Conservation (phyloP, 345 rosid genomes). For the Carallia brachiata region DNA sequence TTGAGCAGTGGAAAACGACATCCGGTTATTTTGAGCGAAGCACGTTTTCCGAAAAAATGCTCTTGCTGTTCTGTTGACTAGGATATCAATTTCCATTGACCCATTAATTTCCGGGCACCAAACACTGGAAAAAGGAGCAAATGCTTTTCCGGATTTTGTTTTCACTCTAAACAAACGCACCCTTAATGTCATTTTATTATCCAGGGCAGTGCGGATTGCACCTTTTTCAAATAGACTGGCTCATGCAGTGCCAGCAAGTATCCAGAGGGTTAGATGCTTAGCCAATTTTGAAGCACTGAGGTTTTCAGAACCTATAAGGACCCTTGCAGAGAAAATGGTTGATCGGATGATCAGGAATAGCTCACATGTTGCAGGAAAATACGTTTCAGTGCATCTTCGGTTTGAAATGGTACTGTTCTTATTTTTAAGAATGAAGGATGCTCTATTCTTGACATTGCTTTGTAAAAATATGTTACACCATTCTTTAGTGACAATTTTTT, state of each 20-base stretch:
- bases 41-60: no score
- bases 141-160: no score
- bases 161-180: no score
- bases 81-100: no score
- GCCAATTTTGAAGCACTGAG: slow-evolving; percentile 81
- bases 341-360: slow-evolving; percentile 74
- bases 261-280: slow-evolving; percentile 87
- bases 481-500: slow-evolving; percentile 16
- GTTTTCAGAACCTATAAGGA: slow-evolving; percentile 78
- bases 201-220: slow-evolving; percentile 95
- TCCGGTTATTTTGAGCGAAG: no score
- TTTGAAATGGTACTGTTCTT: slow-evolving; percentile 68
- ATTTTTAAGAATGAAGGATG: background rate
- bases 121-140: no score
- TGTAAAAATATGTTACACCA: background rate
- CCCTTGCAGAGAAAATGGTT: slow-evolving; percentile 91
- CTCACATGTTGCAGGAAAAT: slow-evolving; percentile 62
- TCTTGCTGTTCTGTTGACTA: no score
- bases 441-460: background rate
- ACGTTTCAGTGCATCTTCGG: slow-evolving; percentile 96
- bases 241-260: slow-evolving; percentile 67
- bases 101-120: no score
- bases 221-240: slow-evolving; percentile 97
- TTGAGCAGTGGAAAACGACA: no score
- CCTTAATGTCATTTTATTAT: slow-evolving; percentile 23